A percentile compares a stretch with the other conserved stretches of the same genome.
Evolutionary conservation across 768 basidiomycete genomes (phyloP).

Genomic region (Termitomyces sp.): DNA sequence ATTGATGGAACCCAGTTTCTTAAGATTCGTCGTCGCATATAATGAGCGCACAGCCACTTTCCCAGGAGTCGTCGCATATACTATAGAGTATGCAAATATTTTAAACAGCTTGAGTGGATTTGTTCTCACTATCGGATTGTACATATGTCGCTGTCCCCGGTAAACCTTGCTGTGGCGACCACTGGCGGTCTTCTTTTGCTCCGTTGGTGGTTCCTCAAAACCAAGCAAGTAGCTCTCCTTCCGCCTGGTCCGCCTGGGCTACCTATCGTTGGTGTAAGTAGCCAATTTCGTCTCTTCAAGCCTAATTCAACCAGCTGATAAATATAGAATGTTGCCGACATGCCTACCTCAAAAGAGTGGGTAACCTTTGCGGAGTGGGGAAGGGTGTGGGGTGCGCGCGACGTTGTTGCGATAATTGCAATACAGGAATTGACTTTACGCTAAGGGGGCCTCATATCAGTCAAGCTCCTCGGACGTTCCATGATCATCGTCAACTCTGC

Average conservation of each 20-base stretch:
- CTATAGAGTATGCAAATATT: background rate
- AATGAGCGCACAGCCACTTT: too few species aligned
- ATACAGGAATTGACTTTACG: background rate
- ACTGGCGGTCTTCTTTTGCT: constrained; percentile 10
- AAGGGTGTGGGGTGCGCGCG: constrained; percentile 42
- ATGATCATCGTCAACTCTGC: constrained; percentile 49
- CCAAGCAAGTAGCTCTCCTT: constrained; percentile 19
- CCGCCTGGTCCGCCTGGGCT: constrained; percentile 42
- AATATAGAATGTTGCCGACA: constrained; percentile 42
- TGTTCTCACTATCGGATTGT: too few species aligned
- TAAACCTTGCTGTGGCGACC: constrained; percentile 5
- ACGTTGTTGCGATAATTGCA: background rate
- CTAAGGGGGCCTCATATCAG: constrained; percentile 36
- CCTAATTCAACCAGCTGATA: background rate
- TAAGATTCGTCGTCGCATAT: too few species aligned
- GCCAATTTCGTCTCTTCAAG: background rate
- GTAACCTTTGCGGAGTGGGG: constrained; percentile 49
- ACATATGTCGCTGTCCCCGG: background rate
- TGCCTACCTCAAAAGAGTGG: constrained; percentile 45
- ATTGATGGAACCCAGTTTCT: too few species aligned
- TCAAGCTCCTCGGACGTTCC: constrained; percentile 40
- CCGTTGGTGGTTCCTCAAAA: constrained; percentile 17
- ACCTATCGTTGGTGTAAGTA: constrained; percentile 13
- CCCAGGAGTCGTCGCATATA: too few species aligned
- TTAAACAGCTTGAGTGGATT: background rate